phyloP scores from a whole-genome alignment of 768 basidiomycete genomes.

The Russula olivacea region DNA sequence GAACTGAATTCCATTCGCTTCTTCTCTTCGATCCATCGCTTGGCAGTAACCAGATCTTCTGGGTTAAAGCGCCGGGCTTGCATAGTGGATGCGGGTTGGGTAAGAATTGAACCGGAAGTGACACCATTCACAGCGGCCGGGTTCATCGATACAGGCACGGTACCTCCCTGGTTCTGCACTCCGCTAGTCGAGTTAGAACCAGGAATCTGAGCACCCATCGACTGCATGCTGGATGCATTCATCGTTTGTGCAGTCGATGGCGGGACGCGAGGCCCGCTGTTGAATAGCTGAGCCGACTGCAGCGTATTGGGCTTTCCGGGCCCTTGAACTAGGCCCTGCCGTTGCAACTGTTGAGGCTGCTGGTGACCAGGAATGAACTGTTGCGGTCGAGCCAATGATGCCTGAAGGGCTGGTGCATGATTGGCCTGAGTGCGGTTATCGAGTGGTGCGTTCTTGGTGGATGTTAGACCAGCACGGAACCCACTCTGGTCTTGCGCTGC shows the following conservation, averaged over 20 bases:
- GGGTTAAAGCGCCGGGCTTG: not conserved
- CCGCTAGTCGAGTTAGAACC: not conserved
- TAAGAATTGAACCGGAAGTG: not conserved
- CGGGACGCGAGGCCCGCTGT: not conserved
- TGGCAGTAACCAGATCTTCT: not conserved
- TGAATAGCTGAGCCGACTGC: not conserved
- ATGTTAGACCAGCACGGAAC: conserved; percentile 16
- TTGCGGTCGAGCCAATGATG: not conserved
- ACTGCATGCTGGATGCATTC: not conserved
- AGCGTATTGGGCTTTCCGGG: conserved; percentile 6
- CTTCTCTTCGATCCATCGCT: conserved; percentile 13
- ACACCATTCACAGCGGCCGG: not conserved
- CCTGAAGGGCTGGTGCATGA: conserved; percentile 1
- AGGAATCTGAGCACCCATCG: conserved; percentile 3
- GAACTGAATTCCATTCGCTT: conserved; percentile 5
- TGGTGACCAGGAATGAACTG: conserved; percentile 5
- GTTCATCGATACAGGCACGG: conserved; percentile 13
- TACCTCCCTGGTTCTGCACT: conserved; percentile 6
- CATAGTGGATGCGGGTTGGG: not conserved
- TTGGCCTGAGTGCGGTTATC: conserved; percentile 16
- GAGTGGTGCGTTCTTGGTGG: conserved; percentile 7
- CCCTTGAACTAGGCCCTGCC: not conserved
- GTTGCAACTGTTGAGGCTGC: conserved; percentile 4
- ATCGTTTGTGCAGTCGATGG: conserved; percentile 9
- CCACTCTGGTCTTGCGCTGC: conserved; percentile 18